A percentile compares a stretch with the other conserved stretches of the same genome.
Evolutionary conservation across 768 basidiomycete species (phyloP).

Genomic region (Mycena pura): DNA sequence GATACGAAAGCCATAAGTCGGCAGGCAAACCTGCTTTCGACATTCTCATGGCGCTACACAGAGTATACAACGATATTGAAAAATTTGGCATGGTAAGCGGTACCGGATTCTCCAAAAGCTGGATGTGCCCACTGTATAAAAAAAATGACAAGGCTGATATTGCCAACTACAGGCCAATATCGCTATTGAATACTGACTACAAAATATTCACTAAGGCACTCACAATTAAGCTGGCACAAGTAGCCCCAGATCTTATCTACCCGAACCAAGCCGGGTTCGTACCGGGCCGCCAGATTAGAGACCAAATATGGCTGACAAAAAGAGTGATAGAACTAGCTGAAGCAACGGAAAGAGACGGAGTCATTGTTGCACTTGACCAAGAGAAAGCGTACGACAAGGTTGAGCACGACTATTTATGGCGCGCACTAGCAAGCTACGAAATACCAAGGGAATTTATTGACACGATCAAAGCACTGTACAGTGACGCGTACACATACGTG

Average conservation of each 20-base stretch:
- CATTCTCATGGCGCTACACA: conserved; percentile 5
- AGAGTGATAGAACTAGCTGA: too few relatives aligned
- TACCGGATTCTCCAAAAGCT: conserved; percentile 26
- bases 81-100: background rate
- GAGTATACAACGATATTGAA: too few relatives aligned
- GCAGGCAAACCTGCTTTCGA: background rate
- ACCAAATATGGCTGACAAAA: too few relatives aligned
- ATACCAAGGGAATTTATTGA: conserved; percentile 21
- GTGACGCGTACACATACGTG: conserved; percentile 12
- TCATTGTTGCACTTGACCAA: too few relatives aligned
- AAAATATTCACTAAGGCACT: conserved; percentile 37
- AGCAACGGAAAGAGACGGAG: too few relatives aligned
- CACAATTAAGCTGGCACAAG: conserved; percentile 6
- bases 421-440: background rate
- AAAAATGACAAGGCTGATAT: conserved; percentile 19
- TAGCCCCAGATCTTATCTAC: conserved; percentile 21
- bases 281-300: too few relatives aligned
- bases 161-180: conserved; percentile 30
- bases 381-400: too few relatives aligned
- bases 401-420: conserved; percentile 14
- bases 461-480: conserved; percentile 15
- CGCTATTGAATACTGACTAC: too few relatives aligned
- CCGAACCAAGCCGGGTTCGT: conserved; percentile 36
- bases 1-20: background rate
- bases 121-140: conserved; percentile 27